Evolutionary conservation across 2,329 filamentous ascomycete genomes (phyloP).

Genomic region (Colletotrichum liriopes): DNA sequence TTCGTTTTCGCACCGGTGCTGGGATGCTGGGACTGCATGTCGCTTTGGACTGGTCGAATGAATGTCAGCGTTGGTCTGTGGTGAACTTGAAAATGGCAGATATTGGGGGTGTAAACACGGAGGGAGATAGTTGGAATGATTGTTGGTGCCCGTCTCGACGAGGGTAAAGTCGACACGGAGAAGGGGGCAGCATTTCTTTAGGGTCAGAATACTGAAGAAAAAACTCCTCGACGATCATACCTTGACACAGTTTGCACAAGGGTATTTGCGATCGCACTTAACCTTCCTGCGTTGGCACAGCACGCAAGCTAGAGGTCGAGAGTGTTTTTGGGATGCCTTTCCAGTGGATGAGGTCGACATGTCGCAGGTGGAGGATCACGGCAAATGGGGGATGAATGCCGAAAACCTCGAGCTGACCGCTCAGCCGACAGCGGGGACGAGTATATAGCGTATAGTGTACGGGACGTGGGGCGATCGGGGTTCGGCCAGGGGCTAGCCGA

Average conservation of each 20-base stretch:
- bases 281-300: conserved; percentile 74
- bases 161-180: background rate
- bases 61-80: background rate
- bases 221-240: background rate
- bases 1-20: conserved; percentile 71
- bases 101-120: background rate
- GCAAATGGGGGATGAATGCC: background rate
- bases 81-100: background rate
- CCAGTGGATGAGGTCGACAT: conserved; percentile 28
- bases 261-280: conserved; percentile 72
- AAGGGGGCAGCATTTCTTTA: background rate
- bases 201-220: background rate
- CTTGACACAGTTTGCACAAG: conserved; percentile 71
- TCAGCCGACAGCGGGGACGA: conserved; percentile 22
- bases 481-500: conserved; percentile 18
- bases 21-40: conserved; percentile 73
- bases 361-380: background rate
- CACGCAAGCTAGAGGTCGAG: conserved; percentile 58
- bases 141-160: background rate
- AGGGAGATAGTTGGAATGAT: background rate
- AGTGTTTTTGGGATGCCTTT: conserved; percentile 21
- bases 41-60: conserved; percentile 39
- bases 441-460: conserved; percentile 8
- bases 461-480: background rate
- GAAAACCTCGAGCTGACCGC: conserved; percentile 3